Conservation (phyloP, 129 eudicot species). For the Artemisia tridentata region DNA sequence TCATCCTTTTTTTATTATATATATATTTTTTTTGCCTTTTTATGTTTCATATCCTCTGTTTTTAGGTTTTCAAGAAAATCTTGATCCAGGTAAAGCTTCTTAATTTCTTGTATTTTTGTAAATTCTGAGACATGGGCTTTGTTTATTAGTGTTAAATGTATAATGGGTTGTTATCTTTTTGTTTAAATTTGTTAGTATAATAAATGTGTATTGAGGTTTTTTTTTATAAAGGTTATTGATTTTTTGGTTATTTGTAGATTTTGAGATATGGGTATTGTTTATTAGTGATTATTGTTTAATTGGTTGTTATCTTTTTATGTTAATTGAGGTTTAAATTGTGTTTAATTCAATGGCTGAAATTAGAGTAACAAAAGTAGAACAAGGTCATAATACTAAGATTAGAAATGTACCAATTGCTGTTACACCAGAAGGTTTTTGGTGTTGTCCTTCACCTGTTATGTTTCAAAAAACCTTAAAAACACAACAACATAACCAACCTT, state of each 20-base stretch:
- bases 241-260: constrained; percentile 7
- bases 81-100: background rate
- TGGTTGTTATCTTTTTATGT: constrained; percentile 25
- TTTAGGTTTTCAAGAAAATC: no score
- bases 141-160: no score
- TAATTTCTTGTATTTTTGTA: constrained; percentile 27
- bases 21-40: background rate
- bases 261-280: background rate
- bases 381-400: constrained; percentile 48
- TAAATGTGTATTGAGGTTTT: no score
- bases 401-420: constrained; percentile 95
- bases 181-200: no score
- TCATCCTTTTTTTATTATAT: constrained; percentile 33
- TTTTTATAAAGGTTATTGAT: background rate
- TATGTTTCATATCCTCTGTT: background rate
- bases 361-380: constrained; percentile 60
- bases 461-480: constrained; percentile 71
- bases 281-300: background rate
- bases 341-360: constrained; percentile 67
- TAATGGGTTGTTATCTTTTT: no score
- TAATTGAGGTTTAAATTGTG: constrained; percentile 23
- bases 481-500: constrained; percentile 44
- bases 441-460: constrained; percentile 94
- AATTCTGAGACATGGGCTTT: no score
- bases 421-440: constrained; percentile 98